Evolutionary conservation across 257 asterid genomes (phyloP), one percentile per base, ranked within the genome.

Genomic region (Fraxinus quadrangulata): DNA sequence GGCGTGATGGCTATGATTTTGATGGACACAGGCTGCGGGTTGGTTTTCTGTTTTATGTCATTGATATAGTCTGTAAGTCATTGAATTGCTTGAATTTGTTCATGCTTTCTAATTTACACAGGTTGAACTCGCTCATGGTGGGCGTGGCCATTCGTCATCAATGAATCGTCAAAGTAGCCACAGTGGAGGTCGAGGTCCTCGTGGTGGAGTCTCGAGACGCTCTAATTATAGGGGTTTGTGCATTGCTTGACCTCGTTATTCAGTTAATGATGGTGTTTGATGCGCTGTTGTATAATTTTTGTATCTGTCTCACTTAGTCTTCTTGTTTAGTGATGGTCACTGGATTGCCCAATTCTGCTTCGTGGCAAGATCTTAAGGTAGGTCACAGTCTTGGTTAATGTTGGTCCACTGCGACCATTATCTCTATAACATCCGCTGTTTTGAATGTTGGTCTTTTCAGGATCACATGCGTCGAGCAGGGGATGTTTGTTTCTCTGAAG

Each of bases 391-490:
- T 16, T 16, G 61, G 61, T 49, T 49, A 16, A 49, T 49, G 6
- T 49, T 49, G 7, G 61, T 49, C 61, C 61, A 49, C 7, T 49
- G 61, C 14, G 2, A 56, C 26, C 67, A 74, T 36, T 26, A 39
- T 4, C 69, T 70, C 12, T 70, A 47, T 75, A 31, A 54, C 59
- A 33, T 77, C 56, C 23, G 5, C 30, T 30, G 49, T 77, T 21
- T 74, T 72, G 16, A 70, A 31, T 39, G 4, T 36, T 14, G 33
- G 76, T 73, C 24, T 56, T 67, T 78, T 78, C 67, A 96, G 99
- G 98, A 96, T 89, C 98, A 96, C 84, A 96, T 96, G 99, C 97
- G 99, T 67, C 89, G 97, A 70, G 99, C 94, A 65, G 99, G 99
- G 75, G 99, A 96, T 88, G 99, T 96, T 19, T 96, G 99, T 87